These are phyloP conservation scores for Xerophyta viscosa DNA, from an alignment of 106 monocot species.

Conservation along the genomic window DNA sequence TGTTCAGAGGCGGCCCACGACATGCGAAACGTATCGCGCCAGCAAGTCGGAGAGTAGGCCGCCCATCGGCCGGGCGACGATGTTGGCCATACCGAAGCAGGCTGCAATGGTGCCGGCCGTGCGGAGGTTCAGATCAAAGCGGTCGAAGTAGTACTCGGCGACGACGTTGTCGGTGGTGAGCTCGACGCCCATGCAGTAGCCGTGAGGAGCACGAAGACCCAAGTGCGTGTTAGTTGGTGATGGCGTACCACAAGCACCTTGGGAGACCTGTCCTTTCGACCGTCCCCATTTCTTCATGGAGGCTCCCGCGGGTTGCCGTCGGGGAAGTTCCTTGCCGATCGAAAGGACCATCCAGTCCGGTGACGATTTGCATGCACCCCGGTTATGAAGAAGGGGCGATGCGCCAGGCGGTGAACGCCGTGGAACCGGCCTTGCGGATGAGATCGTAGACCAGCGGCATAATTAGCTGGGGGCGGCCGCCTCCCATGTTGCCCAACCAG, in stretches of 20 bases:
- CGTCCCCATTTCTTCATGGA: slow-evolving; percentile 46
- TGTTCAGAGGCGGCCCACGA: slow-evolving; percentile 50
- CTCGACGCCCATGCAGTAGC: slow-evolving; percentile 71
- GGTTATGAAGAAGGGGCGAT: slow-evolving; percentile 64
- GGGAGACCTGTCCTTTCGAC: slow-evolving; percentile 48
- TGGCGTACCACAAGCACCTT: slow-evolving; percentile 48
- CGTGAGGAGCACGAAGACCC: slow-evolving; percentile 52
- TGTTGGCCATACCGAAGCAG: slow-evolving; percentile 63
- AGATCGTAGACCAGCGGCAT: slow-evolving; percentile 64
- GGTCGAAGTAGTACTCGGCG: slow-evolving; percentile 77
- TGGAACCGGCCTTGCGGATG: slow-evolving; percentile 32
- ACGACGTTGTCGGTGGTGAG: slow-evolving; percentile 68
- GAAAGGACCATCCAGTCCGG: slow-evolving; percentile 37
- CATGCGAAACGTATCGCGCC: slow-evolving; percentile 35
- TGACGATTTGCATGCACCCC: slow-evolving; percentile 33
- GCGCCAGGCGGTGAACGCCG: slow-evolving; percentile 62
- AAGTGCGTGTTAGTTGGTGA: slow-evolving; percentile 62
- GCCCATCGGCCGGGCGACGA: slow-evolving; percentile 49
- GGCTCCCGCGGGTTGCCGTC: slow-evolving; percentile 44
- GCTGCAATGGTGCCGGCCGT: slow-evolving; percentile 57
- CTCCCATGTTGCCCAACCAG: slow-evolving; percentile 94
- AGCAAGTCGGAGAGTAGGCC: slow-evolving; percentile 38
- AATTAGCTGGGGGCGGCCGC: slow-evolving; percentile 66
- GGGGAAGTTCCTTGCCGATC: slow-evolving; percentile 57
- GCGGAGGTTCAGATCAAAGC: slow-evolving; percentile 57